phyloP scores from a whole-genome alignment of 306 rosid species.

The Hippophae rhamnoides region DNA sequence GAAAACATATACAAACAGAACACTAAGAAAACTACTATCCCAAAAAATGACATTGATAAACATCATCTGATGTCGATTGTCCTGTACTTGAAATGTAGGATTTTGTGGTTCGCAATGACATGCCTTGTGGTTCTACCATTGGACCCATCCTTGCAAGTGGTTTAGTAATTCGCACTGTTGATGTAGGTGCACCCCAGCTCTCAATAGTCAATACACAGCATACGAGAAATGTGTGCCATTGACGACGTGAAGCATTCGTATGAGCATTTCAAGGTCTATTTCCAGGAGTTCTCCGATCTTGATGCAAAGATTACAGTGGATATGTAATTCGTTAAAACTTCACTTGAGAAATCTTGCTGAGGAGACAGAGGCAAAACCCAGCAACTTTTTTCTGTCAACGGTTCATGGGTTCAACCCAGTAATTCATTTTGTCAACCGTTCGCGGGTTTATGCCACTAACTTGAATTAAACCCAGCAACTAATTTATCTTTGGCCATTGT shows the following conservation, averaged over 20 bases:
- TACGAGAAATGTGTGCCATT: conserved; percentile 79
- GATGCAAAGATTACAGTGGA: conserved; percentile 64
- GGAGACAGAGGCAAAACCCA: too few species aligned
- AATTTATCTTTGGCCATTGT: too few species aligned
- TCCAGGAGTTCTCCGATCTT: conserved; percentile 48
- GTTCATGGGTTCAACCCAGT: too few species aligned
- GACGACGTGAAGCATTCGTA: conserved; percentile 73
- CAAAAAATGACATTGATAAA: too few species aligned
- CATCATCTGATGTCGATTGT: too few species aligned
- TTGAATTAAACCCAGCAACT: too few species aligned
- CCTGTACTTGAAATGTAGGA: conserved; percentile 45
- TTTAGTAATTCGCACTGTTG: conserved; percentile 75
- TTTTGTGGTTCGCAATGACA: conserved; percentile 89
- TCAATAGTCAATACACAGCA: conserved; percentile 98
- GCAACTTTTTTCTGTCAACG: too few species aligned
- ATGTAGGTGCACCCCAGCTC: conserved; percentile 85
- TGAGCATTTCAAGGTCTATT: conserved; percentile 81
- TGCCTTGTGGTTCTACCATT: conserved; percentile 85
- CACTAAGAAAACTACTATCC: too few species aligned
- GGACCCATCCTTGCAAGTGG: conserved; percentile 98
- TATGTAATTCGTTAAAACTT: conserved; percentile 5
- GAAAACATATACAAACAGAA: too few species aligned
- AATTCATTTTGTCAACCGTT: too few species aligned
- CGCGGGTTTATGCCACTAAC: too few species aligned
- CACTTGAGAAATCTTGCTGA: too few species aligned